A percentile compares a stretch with the other conserved stretches of the same genome.
phyloP scores from a whole-genome alignment of 1,284 basidiomycete species.

The Heterobasidion annosum region DNA sequence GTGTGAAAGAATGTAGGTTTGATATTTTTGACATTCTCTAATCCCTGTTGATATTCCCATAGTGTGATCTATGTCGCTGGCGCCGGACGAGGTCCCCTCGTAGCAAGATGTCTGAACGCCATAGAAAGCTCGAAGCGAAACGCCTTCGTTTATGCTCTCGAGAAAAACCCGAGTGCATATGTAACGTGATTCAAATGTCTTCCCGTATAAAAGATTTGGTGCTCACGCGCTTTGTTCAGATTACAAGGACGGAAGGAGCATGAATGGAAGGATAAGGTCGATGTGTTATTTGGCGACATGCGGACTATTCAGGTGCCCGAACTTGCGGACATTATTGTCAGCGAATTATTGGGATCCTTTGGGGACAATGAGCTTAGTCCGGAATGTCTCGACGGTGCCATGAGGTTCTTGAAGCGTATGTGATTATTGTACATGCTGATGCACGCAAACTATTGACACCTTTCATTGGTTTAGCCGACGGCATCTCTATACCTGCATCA shows the following conservation, averaged over 20 bases:
- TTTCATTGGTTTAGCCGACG: slow-evolving; percentile 49
- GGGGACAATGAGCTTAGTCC: slow-evolving; percentile 99
- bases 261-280: slow-evolving; percentile 83
- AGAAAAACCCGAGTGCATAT: slow-evolving; percentile 93
- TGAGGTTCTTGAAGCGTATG: slow-evolving; percentile 83
- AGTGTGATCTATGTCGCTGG: slow-evolving; percentile 89
- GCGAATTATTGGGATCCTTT: slow-evolving; percentile 94
- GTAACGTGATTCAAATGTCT: slow-evolving; percentile 53
- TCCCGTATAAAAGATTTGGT: background rate
- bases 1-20: slow-evolving; percentile 48
- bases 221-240: slow-evolving; percentile 27
- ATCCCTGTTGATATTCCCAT: slow-evolving; percentile 5
- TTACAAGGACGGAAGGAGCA: slow-evolving; percentile 71
- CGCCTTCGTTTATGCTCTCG: slow-evolving; percentile 79
- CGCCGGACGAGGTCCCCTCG: slow-evolving; percentile 91
- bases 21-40: background rate
- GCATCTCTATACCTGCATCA: slow-evolving; percentile 93
- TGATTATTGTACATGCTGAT: slow-evolving; percentile 7
- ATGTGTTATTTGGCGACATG: slow-evolving; percentile 93
- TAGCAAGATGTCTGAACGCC: slow-evolving; percentile 80
- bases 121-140: slow-evolving; percentile 61
- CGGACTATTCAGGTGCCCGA: slow-evolving; percentile 74
- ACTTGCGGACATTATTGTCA: slow-evolving; percentile 88
- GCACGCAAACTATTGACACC: background rate
- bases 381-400: slow-evolving; percentile 94